These are phyloP conservation scores for Lipomyces yamadae DNA, from an alignment of 805 yeast species.

Conservation along the genomic window DNA sequence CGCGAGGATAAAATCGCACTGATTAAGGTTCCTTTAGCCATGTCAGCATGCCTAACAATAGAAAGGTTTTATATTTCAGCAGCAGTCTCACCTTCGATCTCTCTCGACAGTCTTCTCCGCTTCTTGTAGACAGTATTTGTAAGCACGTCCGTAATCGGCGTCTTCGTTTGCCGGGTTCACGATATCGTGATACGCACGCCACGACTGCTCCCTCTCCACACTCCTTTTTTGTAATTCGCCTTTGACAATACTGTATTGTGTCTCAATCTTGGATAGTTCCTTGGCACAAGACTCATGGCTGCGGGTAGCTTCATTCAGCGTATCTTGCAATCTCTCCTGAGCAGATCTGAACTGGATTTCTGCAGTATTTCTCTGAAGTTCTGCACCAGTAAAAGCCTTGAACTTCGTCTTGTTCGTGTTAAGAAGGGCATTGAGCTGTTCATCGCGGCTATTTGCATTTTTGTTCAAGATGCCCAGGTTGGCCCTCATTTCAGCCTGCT, in stretches of 20 bases:
- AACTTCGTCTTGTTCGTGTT: conserved; percentile 42
- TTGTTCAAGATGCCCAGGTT: conserved; percentile 55
- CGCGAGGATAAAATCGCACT: conserved; percentile 67
- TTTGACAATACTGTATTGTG: conserved; percentile 35
- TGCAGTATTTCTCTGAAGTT: conserved; percentile 33
- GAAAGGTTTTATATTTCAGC: conserved; percentile 22
- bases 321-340: conserved; percentile 39
- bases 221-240: conserved; percentile 22
- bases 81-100: conserved; percentile 30
- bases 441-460: conserved; percentile 46
- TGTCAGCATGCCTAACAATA: conserved; percentile 25
- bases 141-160: conserved; percentile 49
- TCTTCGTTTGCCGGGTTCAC: conserved; percentile 3
- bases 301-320: conserved; percentile 32
- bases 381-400: conserved; percentile 30
- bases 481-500: conserved; percentile 64
- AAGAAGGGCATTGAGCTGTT: conserved; percentile 44
- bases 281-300: conserved; percentile 20
- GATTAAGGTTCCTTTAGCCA: conserved; percentile 49
- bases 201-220: conserved; percentile 14
- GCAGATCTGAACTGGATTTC: conserved; percentile 32
- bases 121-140: background rate
- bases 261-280: conserved; percentile 38
- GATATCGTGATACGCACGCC: background rate
- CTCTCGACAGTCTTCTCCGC: conserved; percentile 26